A percentile compares a stretch with the other conserved stretches of the same genome.
Conservation (phyloP, 768 basidiomycete species). For the Termitomyces sp. region DNA sequence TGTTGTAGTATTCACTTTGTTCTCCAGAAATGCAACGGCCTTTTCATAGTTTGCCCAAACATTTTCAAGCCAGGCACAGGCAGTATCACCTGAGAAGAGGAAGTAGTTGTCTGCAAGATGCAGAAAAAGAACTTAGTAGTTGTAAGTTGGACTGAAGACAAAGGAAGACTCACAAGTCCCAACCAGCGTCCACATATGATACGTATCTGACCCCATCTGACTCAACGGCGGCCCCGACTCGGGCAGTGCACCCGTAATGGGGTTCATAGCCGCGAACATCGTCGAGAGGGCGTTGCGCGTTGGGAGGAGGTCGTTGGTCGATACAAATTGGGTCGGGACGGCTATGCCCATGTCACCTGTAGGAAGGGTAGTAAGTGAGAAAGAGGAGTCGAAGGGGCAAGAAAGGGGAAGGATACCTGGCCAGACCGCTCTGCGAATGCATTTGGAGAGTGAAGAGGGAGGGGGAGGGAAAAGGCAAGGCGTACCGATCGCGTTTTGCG, state of each 20-base stretch:
- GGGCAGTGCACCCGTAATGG: conserved; percentile 47
- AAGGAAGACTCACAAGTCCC: conserved; percentile 34
- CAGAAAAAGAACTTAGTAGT: background rate
- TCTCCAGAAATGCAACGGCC: conserved; percentile 47
- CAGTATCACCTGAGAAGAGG: conserved; percentile 46
- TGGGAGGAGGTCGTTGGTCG: conserved; percentile 51
- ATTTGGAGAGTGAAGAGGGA: no score
- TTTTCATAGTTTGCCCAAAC: conserved; percentile 54
- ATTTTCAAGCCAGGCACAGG: conserved; percentile 41
- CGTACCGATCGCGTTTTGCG: conserved; percentile 51
- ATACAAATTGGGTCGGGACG: conserved; percentile 55
- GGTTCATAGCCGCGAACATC: conserved; percentile 50
- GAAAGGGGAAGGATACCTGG: conserved; percentile 28
- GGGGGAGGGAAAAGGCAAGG: background rate
- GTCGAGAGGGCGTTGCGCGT: conserved; percentile 52
- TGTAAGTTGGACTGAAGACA: background rate
- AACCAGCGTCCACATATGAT: conserved; percentile 57
- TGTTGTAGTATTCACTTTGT: conserved; percentile 40
- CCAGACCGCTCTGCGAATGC: conserved; percentile 44
- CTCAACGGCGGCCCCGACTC: conserved; percentile 47
- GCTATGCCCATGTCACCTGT: conserved; percentile 59
- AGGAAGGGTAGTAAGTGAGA: no score
- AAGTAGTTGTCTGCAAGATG: conserved; percentile 43
- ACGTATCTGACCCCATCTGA: conserved; percentile 44
- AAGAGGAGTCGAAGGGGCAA: background rate